Conservation (phyloP, 2,329 filamentous ascomycete genomes). For the Talaromyces pinophilus region DNA sequence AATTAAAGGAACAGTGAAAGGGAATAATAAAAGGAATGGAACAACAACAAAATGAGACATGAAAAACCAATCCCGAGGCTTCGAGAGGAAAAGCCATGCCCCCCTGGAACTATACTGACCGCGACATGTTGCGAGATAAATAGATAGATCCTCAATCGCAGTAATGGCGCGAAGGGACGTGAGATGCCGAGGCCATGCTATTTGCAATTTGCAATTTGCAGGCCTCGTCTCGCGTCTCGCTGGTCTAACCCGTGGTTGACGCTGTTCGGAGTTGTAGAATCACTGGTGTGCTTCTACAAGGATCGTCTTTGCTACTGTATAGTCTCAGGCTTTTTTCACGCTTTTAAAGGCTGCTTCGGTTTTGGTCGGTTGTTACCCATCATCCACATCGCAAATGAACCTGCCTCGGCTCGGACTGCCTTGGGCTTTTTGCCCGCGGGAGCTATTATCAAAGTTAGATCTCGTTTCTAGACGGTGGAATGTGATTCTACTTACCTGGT, state of each 20-base stretch:
- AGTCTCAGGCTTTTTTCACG: constrained; percentile 49
- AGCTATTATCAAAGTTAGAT: constrained; percentile 14
- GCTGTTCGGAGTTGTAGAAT: constrained; percentile 19
- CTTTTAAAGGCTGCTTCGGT: constrained; percentile 46
- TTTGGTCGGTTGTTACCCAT: constrained; percentile 38
- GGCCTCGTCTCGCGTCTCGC: not conserved
- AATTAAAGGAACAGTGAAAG: not conserved
- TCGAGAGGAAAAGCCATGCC: constrained; percentile 50
- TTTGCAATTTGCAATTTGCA: not conserved
- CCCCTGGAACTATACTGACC: constrained; percentile 35
- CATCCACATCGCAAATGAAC: constrained; percentile 49
- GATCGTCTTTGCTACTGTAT: constrained; percentile 34
- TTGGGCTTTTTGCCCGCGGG: constrained; percentile 38
- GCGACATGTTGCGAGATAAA: not conserved
- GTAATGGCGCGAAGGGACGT: not conserved
- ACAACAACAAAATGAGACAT: constrained; percentile 33
- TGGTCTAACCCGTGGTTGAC: constrained; percentile 3
- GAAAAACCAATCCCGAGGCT: constrained; percentile 45
- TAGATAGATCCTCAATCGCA: not conserved
- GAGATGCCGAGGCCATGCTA: not conserved
- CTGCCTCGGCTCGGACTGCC: constrained; percentile 32
- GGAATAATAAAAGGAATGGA: not conserved
- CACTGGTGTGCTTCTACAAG: constrained; percentile 35
- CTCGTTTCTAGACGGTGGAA: not conserved
- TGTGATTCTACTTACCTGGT: constrained; percentile 32